Conservation (phyloP, 805 yeast species). For the Pichia thaimueangensis region DNA sequence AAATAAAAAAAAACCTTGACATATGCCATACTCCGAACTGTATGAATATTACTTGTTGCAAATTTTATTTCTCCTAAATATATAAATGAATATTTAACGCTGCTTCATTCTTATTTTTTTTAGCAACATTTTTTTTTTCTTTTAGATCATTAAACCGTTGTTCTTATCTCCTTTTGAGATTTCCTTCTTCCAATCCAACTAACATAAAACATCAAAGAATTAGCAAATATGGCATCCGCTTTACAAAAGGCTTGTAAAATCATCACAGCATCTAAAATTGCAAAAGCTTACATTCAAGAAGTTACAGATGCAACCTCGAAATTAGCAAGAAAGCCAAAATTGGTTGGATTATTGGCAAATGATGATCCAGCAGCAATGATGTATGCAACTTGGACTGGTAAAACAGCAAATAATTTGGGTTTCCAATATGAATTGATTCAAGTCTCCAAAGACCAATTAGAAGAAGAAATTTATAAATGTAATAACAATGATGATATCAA, state of each 20-base stretch:
- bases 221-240: constrained; percentile 10
- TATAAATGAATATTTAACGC: too few relatives aligned
- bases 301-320: constrained; percentile 49
- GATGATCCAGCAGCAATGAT: constrained; percentile 90
- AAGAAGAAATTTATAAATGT: constrained; percentile 75
- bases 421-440: constrained; percentile 73
- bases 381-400: constrained; percentile 95
- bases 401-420: constrained; percentile 81
- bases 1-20: too few relatives aligned
- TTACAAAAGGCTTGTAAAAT: constrained; percentile 57
- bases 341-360: constrained; percentile 91
- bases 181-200: not conserved
- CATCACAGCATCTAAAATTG: constrained; percentile 79
- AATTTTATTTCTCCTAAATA: too few relatives aligned
- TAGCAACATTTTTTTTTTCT: not conserved
- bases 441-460: constrained; percentile 73
- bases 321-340: constrained; percentile 53
- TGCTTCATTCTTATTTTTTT: not conserved
- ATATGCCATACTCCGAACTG: too few relatives aligned
- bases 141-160: not conserved
- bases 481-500: constrained; percentile 69
- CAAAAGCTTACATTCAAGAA: constrained; percentile 75
- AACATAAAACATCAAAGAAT: not conserved
- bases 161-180: too few relatives aligned
- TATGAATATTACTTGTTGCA: too few relatives aligned